Conservation (phyloP, 2,329 filamentous ascomycete genomes). For the Rutstroemia sp. region DNA sequence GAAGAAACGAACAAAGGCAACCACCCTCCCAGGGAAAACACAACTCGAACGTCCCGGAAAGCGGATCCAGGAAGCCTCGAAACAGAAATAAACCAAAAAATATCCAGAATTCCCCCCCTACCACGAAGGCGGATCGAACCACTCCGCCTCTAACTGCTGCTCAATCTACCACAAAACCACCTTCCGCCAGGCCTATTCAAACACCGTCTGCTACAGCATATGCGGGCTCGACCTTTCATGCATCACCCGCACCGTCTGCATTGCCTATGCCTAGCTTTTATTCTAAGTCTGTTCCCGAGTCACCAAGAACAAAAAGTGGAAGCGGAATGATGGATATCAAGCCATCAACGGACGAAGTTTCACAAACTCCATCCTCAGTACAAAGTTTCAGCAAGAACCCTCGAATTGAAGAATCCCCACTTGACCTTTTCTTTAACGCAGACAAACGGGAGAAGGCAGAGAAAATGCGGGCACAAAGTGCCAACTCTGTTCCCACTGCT, state of each 20-base stretch:
- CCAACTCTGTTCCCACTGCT: slow-evolving; percentile 41
- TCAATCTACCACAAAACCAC: slow-evolving; percentile 19
- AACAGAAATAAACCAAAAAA: slow-evolving; percentile 29
- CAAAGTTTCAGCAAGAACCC: slow-evolving; percentile 46
- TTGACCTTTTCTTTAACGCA: slow-evolving; percentile 86
- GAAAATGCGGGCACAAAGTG: slow-evolving; percentile 52
- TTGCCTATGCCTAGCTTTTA: slow-evolving; percentile 87
- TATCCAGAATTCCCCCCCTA: slow-evolving; percentile 24
- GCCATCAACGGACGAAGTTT: slow-evolving; percentile 31
- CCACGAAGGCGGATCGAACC: slow-evolving; percentile 19
- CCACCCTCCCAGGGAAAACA: slow-evolving; percentile 13
- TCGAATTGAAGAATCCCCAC: slow-evolving; percentile 61
- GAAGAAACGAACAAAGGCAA: slow-evolving; percentile 18
- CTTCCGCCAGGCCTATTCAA: slow-evolving; percentile 34
- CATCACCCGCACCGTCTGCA: slow-evolving; percentile 83
- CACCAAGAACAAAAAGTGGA: slow-evolving; percentile 39
- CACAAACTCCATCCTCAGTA: slow-evolving; percentile 36
- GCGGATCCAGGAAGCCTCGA: slow-evolving; percentile 26
- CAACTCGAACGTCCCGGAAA: slow-evolving; percentile 17
- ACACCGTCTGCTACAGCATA: slow-evolving; percentile 46
- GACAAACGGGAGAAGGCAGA: slow-evolving; percentile 76
- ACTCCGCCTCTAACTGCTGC: slow-evolving; percentile 22
- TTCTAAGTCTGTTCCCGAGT: slow-evolving; percentile 66
- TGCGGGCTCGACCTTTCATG: slow-evolving; percentile 90
- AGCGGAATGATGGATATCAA: slow-evolving; percentile 36